phyloP scores from a whole-genome alignment of 192 early-diverging fungal species.

The Entomortierella beljakovae region DNA sequence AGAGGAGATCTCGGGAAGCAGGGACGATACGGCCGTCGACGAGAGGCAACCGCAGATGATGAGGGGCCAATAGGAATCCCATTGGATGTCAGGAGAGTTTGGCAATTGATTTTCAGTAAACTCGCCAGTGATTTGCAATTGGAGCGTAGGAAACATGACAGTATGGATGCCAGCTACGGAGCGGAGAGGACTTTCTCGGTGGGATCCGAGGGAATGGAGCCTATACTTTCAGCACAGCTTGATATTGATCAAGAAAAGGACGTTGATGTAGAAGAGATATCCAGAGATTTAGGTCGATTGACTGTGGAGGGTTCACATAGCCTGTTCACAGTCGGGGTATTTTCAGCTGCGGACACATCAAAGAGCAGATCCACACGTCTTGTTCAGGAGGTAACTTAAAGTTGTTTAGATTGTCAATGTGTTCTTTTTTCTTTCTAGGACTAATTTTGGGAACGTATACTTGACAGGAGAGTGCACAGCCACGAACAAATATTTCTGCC shows the following conservation, averaged over 20 bases:
- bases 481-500: slow-evolving; percentile 36
- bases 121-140: slow-evolving; percentile 22
- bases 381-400: slow-evolving; percentile 28
- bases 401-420: too few relatives aligned
- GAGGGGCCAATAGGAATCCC: not conserved
- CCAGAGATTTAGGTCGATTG: not conserved
- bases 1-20: slow-evolving; percentile 21
- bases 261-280: not conserved
- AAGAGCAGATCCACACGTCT: slow-evolving; percentile 24
- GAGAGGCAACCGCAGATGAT: not conserved
- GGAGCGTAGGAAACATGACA: slow-evolving; percentile 2
- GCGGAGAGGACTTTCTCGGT: not conserved
- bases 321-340: slow-evolving; percentile 5
- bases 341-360: not conserved
- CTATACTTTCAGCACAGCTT: not conserved
- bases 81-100: slow-evolving; percentile 25
- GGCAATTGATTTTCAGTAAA: slow-evolving; percentile 31
- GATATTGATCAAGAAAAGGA: not conserved
- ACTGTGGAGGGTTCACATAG: not conserved
- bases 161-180: not conserved
- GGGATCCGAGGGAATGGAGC: not conserved
- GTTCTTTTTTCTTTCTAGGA: not conserved
- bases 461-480: slow-evolving; percentile 23
- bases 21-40: not conserved
- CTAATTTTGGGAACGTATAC: not conserved